These are phyloP conservation scores for Lactarius tabidus DNA, from an alignment of 768 basidiomycete genomes.

Conservation along the genomic window DNA sequence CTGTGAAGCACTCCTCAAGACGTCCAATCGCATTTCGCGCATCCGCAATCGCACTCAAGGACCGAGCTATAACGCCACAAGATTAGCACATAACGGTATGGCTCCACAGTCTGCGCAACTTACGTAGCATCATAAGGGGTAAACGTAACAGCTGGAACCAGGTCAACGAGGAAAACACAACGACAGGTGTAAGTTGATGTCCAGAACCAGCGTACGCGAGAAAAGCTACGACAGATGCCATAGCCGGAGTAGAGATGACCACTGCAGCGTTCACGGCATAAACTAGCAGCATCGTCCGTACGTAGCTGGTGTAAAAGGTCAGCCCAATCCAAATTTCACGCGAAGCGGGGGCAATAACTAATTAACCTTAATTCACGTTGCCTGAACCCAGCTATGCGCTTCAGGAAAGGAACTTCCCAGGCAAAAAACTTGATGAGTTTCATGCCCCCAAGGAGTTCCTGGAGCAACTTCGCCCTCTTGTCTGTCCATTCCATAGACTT, in stretches of 20 bases:
- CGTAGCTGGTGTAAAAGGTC: slow-evolving; percentile 41
- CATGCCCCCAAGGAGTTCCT: slow-evolving; percentile 87
- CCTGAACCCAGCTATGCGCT: slow-evolving; percentile 66
- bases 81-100: not conserved
- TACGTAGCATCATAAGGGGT: slow-evolving; percentile 71
- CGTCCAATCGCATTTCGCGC: slow-evolving; percentile 77
- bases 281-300: slow-evolving; percentile 62
- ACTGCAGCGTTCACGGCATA: slow-evolving; percentile 66
- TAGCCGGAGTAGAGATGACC: slow-evolving; percentile 64
- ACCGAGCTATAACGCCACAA: slow-evolving; percentile 45
- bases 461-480: slow-evolving; percentile 81
- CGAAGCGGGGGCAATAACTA: not conserved
- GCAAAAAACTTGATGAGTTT: slow-evolving; percentile 91
- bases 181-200: slow-evolving; percentile 61
- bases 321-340: slow-evolving; percentile 3
- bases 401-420: slow-evolving; percentile 81
- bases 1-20: slow-evolving; percentile 76
- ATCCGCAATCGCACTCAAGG: slow-evolving; percentile 78
- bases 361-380: slow-evolving; percentile 58
- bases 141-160: slow-evolving; percentile 80
- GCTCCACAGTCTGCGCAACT: slow-evolving; percentile 22
- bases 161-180: slow-evolving; percentile 80
- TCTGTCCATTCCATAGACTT: slow-evolving; percentile 89
- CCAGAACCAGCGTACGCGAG: slow-evolving; percentile 74
- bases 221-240: slow-evolving; percentile 78